phyloP scores from a whole-genome alignment of 208 protist genomes.

The Borovskyia barvae region DNA sequence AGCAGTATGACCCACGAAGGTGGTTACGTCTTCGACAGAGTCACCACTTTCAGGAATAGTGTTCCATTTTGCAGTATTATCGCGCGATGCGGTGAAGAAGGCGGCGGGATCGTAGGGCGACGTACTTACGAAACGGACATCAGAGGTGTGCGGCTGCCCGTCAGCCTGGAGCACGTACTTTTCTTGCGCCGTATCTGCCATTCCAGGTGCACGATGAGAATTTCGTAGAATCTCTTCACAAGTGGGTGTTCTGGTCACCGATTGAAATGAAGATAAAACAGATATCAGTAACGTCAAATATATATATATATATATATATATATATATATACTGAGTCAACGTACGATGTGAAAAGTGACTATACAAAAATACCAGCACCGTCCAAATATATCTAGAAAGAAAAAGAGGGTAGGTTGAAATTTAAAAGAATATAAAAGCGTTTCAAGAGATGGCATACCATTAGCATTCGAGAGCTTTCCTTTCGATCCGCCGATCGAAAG shows the following conservation, averaged over 20 bases:
- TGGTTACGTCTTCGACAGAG: conserved; percentile 10
- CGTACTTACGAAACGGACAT: conserved; percentile 55
- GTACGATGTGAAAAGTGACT: neutral
- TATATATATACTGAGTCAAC: neutral
- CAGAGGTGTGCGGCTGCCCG: conserved; percentile 41
- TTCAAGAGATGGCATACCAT: neutral
- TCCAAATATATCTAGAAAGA: neutral
- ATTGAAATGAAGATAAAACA: neutral
- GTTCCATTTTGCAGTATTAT: conserved; percentile 46
- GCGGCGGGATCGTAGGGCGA: neutral
- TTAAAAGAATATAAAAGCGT: conserved; percentile 3
- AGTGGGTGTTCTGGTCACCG: neutral
- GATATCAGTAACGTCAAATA: neutral
- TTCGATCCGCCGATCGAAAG: no score
- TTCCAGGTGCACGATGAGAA: no score
- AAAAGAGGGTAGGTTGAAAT: neutral
- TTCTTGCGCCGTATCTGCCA: conserved; percentile 1
- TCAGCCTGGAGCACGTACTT: conserved; percentile 62
- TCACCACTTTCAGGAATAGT: conserved; percentile 16
- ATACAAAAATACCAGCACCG: neutral
- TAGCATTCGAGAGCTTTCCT: no score
- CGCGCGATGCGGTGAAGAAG: conserved; percentile 55
- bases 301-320: neutral
- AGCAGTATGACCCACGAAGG: conserved; percentile 58
- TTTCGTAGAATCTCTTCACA: no score